phyloP scores from a whole-genome alignment of 345 rosid genomes.

The Adansonia digitata region DNA sequence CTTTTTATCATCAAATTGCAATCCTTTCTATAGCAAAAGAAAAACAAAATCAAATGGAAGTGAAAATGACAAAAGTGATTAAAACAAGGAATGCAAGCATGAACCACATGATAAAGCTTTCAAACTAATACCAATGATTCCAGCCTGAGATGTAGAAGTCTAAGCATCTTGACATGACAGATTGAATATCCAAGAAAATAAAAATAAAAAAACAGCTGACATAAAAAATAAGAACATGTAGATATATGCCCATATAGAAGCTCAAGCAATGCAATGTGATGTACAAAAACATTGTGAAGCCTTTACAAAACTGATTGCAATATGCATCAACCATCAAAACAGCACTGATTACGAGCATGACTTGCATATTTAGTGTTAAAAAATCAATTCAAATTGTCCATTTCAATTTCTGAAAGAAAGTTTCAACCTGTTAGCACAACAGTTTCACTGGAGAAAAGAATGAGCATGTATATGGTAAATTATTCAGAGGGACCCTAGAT shows the following conservation, averaged over 20 bases:
- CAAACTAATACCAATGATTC: background rate
- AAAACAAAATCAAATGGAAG: background rate
- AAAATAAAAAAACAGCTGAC: background rate
- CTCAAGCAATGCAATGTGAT: background rate
- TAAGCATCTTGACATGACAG: no score
- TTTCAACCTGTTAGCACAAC: conserved; percentile 15
- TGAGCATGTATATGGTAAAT: conserved; percentile 25
- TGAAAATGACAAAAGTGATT: background rate
- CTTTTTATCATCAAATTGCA: no score
- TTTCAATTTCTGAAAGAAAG: conserved; percentile 20
- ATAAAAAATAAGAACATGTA: background rate
- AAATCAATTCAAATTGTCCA: conserved; percentile 4
- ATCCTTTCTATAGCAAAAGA: background rate
- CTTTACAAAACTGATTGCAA: background rate
- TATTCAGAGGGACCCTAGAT: no score
- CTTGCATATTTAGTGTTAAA: background rate
- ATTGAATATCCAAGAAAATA: no score
- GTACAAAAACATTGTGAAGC: background rate
- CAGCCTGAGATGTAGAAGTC: background rate
- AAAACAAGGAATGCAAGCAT: background rate
- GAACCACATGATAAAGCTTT: background rate
- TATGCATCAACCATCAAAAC: background rate
- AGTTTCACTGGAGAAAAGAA: conserved; percentile 24
- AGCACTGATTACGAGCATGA: background rate
- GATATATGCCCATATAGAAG: background rate